These are phyloP conservation scores for Paramecium biaurelia DNA, from an alignment of 73 alveolate species.

Conservation along the genomic window DNA sequence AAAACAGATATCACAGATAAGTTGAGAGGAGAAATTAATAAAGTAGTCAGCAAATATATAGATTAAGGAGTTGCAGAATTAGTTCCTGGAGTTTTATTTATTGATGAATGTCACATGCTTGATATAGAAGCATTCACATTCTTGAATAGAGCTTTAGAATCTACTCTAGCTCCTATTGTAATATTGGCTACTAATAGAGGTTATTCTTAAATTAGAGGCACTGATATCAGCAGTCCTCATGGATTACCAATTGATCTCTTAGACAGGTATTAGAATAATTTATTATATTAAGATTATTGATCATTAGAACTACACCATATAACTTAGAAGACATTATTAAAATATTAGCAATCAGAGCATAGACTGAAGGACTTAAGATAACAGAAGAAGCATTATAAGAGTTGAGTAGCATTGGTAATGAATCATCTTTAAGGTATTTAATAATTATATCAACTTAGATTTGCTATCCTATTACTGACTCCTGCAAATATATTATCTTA, in stretches of 20 bases:
- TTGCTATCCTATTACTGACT: slow-evolving; percentile 92
- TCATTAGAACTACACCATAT: slow-evolving; percentile 91
- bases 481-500: slow-evolving; percentile 96
- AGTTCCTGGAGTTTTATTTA: slow-evolving; percentile 99
- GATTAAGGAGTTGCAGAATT: slow-evolving; percentile 99
- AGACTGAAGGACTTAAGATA: slow-evolving; percentile 93
- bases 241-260: slow-evolving; percentile 99
- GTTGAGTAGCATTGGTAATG: slow-evolving; percentile 71
- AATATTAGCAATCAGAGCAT: slow-evolving; percentile 95
- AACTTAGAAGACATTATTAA: slow-evolving; percentile 96
- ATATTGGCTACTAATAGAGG: slow-evolving; percentile 99
- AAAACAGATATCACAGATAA: slow-evolving; percentile 99
- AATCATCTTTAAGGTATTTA: slow-evolving; percentile 69
- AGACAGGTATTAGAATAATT: slow-evolving; percentile 71
- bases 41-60: slow-evolving; percentile 98
- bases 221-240: slow-evolving; percentile 98
- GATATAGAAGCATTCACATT: slow-evolving; percentile 99
- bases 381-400: slow-evolving; percentile 98
- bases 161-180: slow-evolving; percentile 99
- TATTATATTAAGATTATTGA: slow-evolving; percentile 77
- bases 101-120: slow-evolving; percentile 99
- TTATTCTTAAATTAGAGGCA: slow-evolving; percentile 94
- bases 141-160: slow-evolving; percentile 96
- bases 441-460: slow-evolving; percentile 77
- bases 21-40: slow-evolving; percentile 97